Conservation (phyloP, 306 rosid genomes). For the Neltuma alba region DNA sequence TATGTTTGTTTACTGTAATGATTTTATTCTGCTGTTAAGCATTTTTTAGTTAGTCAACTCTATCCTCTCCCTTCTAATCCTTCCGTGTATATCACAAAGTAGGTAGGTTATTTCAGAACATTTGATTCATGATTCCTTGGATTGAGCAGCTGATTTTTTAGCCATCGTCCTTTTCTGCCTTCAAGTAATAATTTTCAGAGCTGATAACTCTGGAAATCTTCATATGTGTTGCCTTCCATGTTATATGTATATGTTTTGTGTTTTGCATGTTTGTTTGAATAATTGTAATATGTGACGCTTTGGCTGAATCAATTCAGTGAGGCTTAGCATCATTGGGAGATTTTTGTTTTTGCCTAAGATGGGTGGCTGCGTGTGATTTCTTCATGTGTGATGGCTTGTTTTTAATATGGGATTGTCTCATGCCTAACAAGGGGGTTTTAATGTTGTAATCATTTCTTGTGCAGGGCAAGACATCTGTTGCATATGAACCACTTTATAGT, state of each 20-base stretch:
- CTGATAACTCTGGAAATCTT: neutral
- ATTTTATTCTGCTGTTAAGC: neutral
- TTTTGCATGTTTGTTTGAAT: neutral
- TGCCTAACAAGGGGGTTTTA: constrained; percentile 1
- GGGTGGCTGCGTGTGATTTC: neutral
- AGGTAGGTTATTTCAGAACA: neutral
- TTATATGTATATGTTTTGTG: neutral
- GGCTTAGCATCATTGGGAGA: neutral
- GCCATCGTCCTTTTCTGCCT: neutral
- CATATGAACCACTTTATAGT: constrained; percentile 48
- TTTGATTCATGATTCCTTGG: neutral
- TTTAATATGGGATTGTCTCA: neutral
- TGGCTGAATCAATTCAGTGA: neutral
- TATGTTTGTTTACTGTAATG: neutral
- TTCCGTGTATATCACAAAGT: neutral
- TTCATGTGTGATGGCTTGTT: constrained; percentile 18
- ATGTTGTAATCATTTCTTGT: neutral
- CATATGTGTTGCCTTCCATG: neutral
- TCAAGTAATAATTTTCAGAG: neutral
- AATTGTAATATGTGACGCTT: constrained; percentile 1
- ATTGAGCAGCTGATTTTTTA: neutral
- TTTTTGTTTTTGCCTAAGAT: constrained; percentile 7
- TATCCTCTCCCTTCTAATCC: neutral
- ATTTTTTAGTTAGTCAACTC: neutral
- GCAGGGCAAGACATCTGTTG: constrained; percentile 51